Base-by-base conservation (phyloP, 164 flowering plant species). In the Sextonia rubra region DNA sequence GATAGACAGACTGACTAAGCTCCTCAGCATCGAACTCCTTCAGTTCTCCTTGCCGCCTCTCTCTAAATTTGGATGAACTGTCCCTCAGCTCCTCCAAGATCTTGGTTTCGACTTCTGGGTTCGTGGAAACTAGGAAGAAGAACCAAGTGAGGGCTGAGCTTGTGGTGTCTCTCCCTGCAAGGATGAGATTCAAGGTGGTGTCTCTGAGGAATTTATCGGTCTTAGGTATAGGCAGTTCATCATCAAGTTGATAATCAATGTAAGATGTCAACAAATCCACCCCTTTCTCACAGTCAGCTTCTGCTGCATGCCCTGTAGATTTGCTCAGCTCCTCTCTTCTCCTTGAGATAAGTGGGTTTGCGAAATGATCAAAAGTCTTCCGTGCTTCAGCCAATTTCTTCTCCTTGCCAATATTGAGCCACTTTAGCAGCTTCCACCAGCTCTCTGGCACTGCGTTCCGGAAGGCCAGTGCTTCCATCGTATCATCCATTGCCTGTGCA, bases 401-500 rank as follows among this genome's bases (percentile, higher is more conserved):
- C 69, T 83, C 86, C 27, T 27, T 6, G 18, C 83, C 82, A n/a
- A 81, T 44, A 2, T 30, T 22, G 1, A 80, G 62, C 79, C 68
- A 70, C 17, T 71, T 70, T 44, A 68, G 61, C 8, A 81, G 30
- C 71, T 64, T 79, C 83, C 82, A 81, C 49, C 75, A 66, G 4
- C 52, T 56, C 20, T 68, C 32, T 2, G 83, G 83, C 44, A 81
- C 27, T 1, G 66, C 12, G 32, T 77, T 77, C 61, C 83, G 65
- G 26, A 26, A 47, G 9, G 81, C 22, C 22, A 81, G 12, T 1
- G 73, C 81, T 18, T 79, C 79, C 26, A 37, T 67, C 9, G 72
- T 74, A 26, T 75, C 75, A 32, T 77, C 77, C 14, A 83, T 66
- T 3, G 82, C 86, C 47, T 79, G 73, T 2, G 80, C 71, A 23